phyloP scores from a whole-genome alignment of 164 flowering plant genomes.

The Annona cherimola region DNA sequence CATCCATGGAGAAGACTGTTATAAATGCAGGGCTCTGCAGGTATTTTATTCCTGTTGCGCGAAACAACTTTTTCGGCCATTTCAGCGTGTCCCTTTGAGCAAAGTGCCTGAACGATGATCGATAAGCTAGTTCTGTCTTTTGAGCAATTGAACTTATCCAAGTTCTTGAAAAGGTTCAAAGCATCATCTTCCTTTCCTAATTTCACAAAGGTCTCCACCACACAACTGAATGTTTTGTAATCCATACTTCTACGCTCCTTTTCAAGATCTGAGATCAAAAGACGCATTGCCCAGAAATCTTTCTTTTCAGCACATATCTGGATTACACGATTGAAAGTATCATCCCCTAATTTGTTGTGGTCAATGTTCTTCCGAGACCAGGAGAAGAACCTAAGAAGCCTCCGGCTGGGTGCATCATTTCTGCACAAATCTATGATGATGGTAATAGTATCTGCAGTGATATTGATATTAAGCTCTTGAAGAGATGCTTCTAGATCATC shows the following conservation, averaged over 20 bases:
- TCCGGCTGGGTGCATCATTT: slow-evolving; percentile 47
- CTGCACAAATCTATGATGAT: slow-evolving; percentile 48
- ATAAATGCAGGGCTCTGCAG: slow-evolving; percentile 39
- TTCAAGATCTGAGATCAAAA: slow-evolving; percentile 46
- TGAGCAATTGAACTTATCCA: slow-evolving; percentile 53
- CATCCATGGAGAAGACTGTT: slow-evolving; percentile 58
- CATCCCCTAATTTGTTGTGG: slow-evolving; percentile 23
- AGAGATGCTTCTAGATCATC: slow-evolving; percentile 64
- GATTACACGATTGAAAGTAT: slow-evolving; percentile 46
- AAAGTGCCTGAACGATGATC: slow-evolving; percentile 59
- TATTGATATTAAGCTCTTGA: slow-evolving; percentile 11
- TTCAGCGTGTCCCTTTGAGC: slow-evolving; percentile 61
- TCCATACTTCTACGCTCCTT: slow-evolving; percentile 54
- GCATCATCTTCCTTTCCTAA: slow-evolving; percentile 66
- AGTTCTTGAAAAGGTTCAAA: slow-evolving; percentile 65
- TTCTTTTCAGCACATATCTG: slow-evolving; percentile 45
- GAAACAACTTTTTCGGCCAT: slow-evolving; percentile 61
- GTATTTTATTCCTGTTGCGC: slow-evolving; percentile 49
- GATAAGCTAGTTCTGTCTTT: slow-evolving; percentile 37
- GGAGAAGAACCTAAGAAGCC: slow-evolving; percentile 63
- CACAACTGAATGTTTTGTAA: slow-evolving; percentile 39
- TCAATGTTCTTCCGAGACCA: slow-evolving; percentile 44
- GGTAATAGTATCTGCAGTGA: slow-evolving; percentile 43
- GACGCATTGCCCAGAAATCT: slow-evolving; percentile 51
- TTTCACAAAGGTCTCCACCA: slow-evolving; percentile 56